Evolutionary conservation across 495 filamentous ascomycete genomes (phyloP).

Genomic region (Lasiosphaeria hispida): DNA sequence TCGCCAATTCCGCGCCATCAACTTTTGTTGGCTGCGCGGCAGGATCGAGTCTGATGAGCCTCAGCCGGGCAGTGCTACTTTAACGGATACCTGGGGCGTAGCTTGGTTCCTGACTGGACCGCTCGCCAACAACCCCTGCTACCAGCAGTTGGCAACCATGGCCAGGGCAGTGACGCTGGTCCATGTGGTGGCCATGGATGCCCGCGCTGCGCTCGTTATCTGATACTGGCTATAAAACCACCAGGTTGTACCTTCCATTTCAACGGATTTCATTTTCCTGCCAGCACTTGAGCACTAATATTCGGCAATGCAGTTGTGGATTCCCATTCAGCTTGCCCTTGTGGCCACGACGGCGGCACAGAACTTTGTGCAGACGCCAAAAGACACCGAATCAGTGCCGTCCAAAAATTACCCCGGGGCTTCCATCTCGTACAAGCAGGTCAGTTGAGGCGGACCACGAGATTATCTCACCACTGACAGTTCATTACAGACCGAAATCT

Average conservation of each 20-base stretch:
- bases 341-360: neutral
- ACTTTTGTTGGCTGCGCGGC: too few species aligned
- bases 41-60: slow-evolving; percentile 3
- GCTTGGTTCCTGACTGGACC: neutral
- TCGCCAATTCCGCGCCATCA: too few species aligned
- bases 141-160: neutral
- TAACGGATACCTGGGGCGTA: neutral
- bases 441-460: neutral
- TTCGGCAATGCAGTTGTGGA: neutral
- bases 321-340: neutral
- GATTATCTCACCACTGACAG: neutral
- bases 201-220: too few species aligned
- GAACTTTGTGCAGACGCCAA: slow-evolving; percentile 8
- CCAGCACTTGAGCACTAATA: neutral
- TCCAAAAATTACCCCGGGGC: slow-evolving; percentile 13
- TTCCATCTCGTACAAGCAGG: slow-evolving; percentile 20
- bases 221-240: too few species aligned
- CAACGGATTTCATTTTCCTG: neutral
- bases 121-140: neutral
- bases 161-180: too few species aligned
- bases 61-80: neutral
- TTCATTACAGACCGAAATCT: slow-evolving; percentile 20
- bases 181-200: too few species aligned
- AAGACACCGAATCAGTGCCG: slow-evolving; percentile 2
- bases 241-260: too few species aligned